Conservation (phyloP, 768 basidiomycete species). For the Leucosporidium scottii region DNA sequence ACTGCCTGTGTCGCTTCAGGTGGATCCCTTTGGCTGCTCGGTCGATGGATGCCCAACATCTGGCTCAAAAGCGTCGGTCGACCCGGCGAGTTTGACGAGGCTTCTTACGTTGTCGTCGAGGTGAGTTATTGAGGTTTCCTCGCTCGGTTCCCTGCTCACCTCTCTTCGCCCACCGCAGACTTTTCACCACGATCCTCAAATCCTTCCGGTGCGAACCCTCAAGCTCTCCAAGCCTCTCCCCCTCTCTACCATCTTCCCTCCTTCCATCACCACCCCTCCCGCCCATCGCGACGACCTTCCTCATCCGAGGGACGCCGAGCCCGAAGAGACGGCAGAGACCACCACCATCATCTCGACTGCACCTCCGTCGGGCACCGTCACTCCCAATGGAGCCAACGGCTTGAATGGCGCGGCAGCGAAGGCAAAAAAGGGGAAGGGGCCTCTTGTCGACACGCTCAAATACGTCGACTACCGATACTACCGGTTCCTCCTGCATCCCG, state of each 20-base stretch:
- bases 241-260: conserved; percentile 70
- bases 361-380: background rate
- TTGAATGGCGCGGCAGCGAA: conserved; percentile 11
- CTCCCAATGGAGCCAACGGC: background rate
- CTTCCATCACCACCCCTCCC: conserved; percentile 32
- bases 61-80: conserved; percentile 83
- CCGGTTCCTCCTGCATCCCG: conserved; percentile 78
- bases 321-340: background rate
- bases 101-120: conserved; percentile 70
- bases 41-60: conserved; percentile 85
- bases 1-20: conserved; percentile 58
- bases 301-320: conserved; percentile 7
- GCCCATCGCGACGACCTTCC: conserved; percentile 36
- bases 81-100: conserved; percentile 74
- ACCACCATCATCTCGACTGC: background rate
- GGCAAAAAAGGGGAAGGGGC: conserved; percentile 30
- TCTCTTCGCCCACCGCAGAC: conserved; percentile 52
- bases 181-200: conserved; percentile 68
- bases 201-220: conserved; percentile 59
- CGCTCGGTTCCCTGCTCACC: background rate
- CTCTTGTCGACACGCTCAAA: conserved; percentile 51
- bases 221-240: conserved; percentile 64
- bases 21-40: conserved; percentile 69
- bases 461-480: conserved; percentile 88
- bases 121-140: conserved; percentile 47